Conservation (phyloP, 108 stramenopile genomes). For the Discostella stelligeroides region DNA sequence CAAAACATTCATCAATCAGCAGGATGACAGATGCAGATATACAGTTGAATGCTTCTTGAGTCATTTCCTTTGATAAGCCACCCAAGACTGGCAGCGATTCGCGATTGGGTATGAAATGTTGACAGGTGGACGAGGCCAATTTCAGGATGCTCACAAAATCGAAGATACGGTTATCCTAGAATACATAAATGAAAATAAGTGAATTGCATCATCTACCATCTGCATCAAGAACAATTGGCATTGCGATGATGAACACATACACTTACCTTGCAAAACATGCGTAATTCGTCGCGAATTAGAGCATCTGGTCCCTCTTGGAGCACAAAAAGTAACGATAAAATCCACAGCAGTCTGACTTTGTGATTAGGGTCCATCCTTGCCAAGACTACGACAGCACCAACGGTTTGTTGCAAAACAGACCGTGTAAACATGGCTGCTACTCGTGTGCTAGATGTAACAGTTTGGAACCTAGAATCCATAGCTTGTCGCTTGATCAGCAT, state of each 20-base stretch:
- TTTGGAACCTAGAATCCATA: slow-evolving; percentile 78
- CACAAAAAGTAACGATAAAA: slow-evolving; percentile 73
- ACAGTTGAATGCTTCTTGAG: slow-evolving; percentile 87
- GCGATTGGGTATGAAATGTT: slow-evolving; percentile 60
- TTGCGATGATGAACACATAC: not conserved
- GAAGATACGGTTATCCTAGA: slow-evolving; percentile 56
- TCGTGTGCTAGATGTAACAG: slow-evolving; percentile 57
- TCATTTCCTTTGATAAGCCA: slow-evolving; percentile 47
- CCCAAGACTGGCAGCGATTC: slow-evolving; percentile 30
- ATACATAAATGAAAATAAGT: not conserved
- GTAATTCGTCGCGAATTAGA: slow-evolving; percentile 60
- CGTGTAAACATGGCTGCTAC: slow-evolving; percentile 68
- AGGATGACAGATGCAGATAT: slow-evolving; percentile 80
- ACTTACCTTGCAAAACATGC: slow-evolving; percentile 63
- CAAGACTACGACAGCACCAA: slow-evolving; percentile 62
- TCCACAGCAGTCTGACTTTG: slow-evolving; percentile 73
- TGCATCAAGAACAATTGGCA: not conserved
- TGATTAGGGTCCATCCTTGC: slow-evolving; percentile 80
- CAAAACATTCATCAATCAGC: slow-evolving; percentile 75
- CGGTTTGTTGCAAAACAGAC: slow-evolving; percentile 58
- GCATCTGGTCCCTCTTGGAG: slow-evolving; percentile 86
- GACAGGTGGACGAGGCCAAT: slow-evolving; percentile 69
- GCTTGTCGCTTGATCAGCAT: slow-evolving; percentile 80
- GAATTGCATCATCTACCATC: not conserved
- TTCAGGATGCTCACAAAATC: slow-evolving; percentile 70